Conservation (phyloP, 345 rosid species). For the Nasturtium officinale region DNA sequence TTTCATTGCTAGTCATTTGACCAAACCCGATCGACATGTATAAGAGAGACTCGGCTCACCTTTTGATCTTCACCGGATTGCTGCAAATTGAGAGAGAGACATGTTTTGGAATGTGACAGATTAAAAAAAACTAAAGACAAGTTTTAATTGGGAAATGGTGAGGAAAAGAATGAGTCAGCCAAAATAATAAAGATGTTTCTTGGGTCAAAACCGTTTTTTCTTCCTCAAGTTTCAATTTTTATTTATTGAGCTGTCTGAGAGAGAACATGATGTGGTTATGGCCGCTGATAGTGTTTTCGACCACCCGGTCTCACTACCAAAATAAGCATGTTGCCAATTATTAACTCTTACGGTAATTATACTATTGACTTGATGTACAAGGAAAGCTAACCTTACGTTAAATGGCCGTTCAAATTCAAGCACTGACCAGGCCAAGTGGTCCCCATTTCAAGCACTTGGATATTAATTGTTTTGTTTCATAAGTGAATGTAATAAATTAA, state of each 20-base stretch:
- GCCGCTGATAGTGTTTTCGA: constrained; percentile 11
- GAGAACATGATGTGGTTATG: constrained; percentile 39
- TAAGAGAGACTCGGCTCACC: constrained; percentile 22
- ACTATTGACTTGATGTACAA: constrained; percentile 19
- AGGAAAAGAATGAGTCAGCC: constrained; percentile 38
- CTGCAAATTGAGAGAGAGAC: constrained; percentile 19
- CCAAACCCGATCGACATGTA: constrained; percentile 16
- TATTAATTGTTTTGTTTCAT: background rate
- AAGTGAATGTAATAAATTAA: background rate
- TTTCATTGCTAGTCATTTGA: constrained; percentile 29
- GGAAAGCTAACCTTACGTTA: background rate
- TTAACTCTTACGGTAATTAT: background rate
- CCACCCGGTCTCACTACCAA: constrained; percentile 20
- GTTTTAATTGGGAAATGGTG: background rate
- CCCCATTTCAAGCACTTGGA: background rate
- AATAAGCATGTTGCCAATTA: constrained; percentile 24
- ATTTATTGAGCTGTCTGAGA: constrained; percentile 31
- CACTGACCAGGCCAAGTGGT: background rate
- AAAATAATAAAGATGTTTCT: constrained; percentile 8
- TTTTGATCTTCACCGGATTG: constrained; percentile 16
- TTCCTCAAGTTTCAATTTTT: constrained; percentile 2
- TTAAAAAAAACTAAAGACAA: background rate
- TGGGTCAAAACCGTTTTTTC: constrained; percentile 28
- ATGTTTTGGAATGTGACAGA: constrained; percentile 9
- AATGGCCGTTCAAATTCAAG: background rate